Percentiles rank a stretch among this genome's conserved stretches.
Conservation (phyloP, 345 rosid species). For the Ailanthus altissimus region DNA sequence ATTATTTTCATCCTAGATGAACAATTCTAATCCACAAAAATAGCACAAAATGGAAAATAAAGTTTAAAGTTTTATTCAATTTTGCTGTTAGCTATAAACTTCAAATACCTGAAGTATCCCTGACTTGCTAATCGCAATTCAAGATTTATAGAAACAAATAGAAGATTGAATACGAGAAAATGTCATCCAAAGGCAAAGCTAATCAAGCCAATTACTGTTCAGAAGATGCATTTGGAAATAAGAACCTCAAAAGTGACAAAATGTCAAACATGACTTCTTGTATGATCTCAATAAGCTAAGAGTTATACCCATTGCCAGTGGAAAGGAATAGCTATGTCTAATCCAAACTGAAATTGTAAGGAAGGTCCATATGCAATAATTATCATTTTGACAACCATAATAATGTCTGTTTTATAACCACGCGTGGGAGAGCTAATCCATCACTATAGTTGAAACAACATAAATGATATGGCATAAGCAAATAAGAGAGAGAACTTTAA, state of each 20-base stretch:
- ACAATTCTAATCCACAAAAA: not conserved
- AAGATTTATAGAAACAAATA: not conserved
- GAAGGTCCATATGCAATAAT: not conserved
- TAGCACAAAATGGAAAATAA: not conserved
- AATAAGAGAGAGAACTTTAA: not conserved
- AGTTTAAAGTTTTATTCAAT: not conserved
- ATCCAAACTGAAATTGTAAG: not conserved
- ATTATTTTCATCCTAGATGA: conserved; percentile 7
- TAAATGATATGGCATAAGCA: not conserved
- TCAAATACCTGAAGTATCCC: not conserved
- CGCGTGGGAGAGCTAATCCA: not conserved
- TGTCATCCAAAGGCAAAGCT: not conserved
- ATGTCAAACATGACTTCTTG: not conserved
- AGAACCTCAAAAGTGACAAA: no score
- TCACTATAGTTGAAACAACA: not conserved
- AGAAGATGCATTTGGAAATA: not conserved
- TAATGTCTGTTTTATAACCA: not conserved
- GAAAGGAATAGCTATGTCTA: not conserved
- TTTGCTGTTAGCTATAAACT: not conserved
- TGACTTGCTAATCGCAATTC: not conserved
- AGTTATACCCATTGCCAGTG: not conserved
- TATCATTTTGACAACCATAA: not conserved
- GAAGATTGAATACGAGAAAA: no score
- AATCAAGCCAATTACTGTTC: not conserved
- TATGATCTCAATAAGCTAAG: not conserved